Evolutionary conservation across 129 eudicot species (phyloP).

Genomic region (Tagetes patula): DNA sequence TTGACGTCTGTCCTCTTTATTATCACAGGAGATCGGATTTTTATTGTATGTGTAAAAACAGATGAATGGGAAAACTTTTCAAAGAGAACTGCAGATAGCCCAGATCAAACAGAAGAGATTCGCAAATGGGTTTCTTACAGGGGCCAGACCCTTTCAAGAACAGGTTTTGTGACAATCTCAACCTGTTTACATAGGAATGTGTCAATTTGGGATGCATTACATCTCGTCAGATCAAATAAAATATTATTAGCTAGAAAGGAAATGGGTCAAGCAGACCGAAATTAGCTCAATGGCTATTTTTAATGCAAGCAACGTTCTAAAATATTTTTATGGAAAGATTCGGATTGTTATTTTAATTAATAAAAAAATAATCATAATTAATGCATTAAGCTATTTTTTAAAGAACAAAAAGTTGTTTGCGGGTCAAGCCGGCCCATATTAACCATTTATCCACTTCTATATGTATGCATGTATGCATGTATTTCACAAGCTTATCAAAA

Average conservation of each 20-base stretch:
- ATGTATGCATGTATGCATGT: constrained; percentile 1
- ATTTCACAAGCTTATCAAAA: constrained; percentile 24
- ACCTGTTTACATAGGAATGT: background rate
- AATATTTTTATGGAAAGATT: background rate
- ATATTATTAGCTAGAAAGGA: background rate
- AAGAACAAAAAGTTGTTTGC: background rate
- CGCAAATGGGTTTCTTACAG: constrained; percentile 99
- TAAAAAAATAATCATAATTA: background rate
- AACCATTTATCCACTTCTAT: background rate
- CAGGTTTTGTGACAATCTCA: constrained; percentile 51
- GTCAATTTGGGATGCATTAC: background rate
- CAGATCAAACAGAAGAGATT: constrained; percentile 49
- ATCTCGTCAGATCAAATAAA: background rate
- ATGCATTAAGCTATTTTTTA: background rate
- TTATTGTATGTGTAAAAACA: constrained; percentile 34
- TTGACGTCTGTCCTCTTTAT: constrained; percentile 11
- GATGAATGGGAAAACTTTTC: constrained; percentile 84
- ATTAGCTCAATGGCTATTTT: background rate
- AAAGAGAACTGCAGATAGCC: constrained; percentile 45
- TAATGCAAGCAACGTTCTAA: background rate
- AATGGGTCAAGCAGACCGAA: background rate
- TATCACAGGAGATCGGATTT: constrained; percentile 6
- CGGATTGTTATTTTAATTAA: background rate
- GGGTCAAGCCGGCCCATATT: background rate
- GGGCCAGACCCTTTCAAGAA: constrained; percentile 97